phyloP scores from a whole-genome alignment of 2,329 filamentous ascomycete genomes.

The Aspergillus pseudoglaucus region DNA sequence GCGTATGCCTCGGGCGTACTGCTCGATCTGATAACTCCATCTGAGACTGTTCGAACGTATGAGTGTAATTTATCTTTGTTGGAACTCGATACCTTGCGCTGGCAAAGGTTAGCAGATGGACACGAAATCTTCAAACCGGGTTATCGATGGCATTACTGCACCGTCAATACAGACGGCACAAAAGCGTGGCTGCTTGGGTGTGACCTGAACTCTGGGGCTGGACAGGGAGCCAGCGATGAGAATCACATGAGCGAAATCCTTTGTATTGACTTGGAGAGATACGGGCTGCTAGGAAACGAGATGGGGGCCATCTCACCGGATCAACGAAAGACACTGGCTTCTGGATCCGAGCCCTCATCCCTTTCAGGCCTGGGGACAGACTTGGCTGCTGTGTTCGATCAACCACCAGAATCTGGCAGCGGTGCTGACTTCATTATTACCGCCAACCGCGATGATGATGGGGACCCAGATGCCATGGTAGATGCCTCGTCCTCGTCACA shows the following conservation, averaged over 20 bases:
- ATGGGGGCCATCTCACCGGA: conserved; percentile 50
- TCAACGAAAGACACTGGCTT: conserved; percentile 43
- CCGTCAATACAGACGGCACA: conserved; percentile 88
- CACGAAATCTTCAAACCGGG: conserved; percentile 84
- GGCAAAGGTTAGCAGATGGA: conserved; percentile 92
- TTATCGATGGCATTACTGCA: conserved; percentile 98
- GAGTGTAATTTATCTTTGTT: conserved; percentile 88
- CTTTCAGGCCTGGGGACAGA: conserved; percentile 71
- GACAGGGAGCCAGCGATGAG: conserved; percentile 66
- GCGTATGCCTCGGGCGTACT: conserved; percentile 88
- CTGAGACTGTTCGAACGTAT: conserved; percentile 74
- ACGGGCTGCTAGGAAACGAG: conserved; percentile 81
- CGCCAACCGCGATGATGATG: conserved; percentile 64
- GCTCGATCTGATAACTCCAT: conserved; percentile 89
- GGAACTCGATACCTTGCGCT: conserved; percentile 78
- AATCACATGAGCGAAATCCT: conserved; percentile 93
- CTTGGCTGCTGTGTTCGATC: conserved; percentile 79
- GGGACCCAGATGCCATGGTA: conserved; percentile 51
- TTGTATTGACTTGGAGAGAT: conserved; percentile 84
- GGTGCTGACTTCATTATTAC: conserved; percentile 90
- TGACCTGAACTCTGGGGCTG: conserved; percentile 64
- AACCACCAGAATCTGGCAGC: conserved; percentile 73
- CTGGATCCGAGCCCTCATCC: conserved; percentile 48
- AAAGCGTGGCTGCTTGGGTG: conserved; percentile 97
- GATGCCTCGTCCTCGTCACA: conserved; percentile 19